Evolutionary conservation across 2,329 filamentous ascomycete species (phyloP), one percentile per base, ranked within the genome.

Genomic region (Neofusicoccum ribis): DNA sequence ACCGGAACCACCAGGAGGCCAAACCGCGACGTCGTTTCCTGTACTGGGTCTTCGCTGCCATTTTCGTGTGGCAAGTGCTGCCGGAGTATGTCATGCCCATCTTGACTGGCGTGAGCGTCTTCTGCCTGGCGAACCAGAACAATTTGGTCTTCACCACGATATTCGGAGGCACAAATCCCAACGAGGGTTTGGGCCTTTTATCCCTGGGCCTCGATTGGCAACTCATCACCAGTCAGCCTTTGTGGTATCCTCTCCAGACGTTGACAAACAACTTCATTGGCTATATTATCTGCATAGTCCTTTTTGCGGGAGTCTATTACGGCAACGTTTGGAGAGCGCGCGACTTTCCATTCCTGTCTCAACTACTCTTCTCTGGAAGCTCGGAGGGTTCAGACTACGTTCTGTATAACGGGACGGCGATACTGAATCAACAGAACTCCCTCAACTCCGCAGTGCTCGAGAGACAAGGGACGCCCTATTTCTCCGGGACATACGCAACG

Each of bases 151-250:
- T 84, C 58, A 83, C 81, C 20, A 81, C 81, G 46, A 70, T 84
- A n/a, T 84, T 84, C 66, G 82, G 82, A 3, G 83, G 82, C n/a
- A 73, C 81, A 2, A 75, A 73, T 44, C 78, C 78, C 3, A 81
- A 83, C 65, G 80, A 83, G 67, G 81, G 80, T 11, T 69, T 83
- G 1, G 81, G 81, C 1, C 71, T 82, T n/a, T 71, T 72, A 6
- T 89, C 90, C 1, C 86, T 92, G 37, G 91, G 89, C 0, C 91
- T 92, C 71, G 90, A 92, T 79, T 92, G 90, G 89, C 89, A 88
- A 2, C 71, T 54, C 46, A 72, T 75, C n/a, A 56, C 68, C 11
- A 66, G 67, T 4, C 72, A 69, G 20, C 20, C 20, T 20, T 20
- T 20, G 20, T 20, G 20, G 20, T 20, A 20, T 20, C 20, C 20